A percentile compares a stretch with the other conserved stretches of the same genome.
These are phyloP conservation scores for Acarospora socialis DNA, from an alignment of 2,329 filamentous ascomycete species.

Conservation along the genomic window DNA sequence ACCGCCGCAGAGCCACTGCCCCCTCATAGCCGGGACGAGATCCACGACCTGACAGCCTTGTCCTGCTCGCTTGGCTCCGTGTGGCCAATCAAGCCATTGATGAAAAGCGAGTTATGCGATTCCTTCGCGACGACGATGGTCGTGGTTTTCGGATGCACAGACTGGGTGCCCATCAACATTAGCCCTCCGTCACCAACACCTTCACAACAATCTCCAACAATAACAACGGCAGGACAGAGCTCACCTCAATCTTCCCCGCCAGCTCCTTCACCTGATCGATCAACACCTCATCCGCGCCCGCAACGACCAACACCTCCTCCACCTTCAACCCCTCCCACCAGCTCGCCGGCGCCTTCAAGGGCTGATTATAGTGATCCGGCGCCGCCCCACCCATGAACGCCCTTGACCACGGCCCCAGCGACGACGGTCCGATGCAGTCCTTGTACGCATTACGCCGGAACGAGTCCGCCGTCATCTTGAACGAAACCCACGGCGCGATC, in stretches of 20 bases:
- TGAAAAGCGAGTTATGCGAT: too few species aligned
- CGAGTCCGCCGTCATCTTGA: slow-evolving; percentile 31
- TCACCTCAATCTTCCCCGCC: slow-evolving; percentile 31
- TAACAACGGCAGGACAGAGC: slow-evolving; percentile 14
- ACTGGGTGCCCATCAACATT: slow-evolving; percentile 4
- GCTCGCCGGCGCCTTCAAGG: slow-evolving; percentile 31
- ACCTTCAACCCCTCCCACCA: slow-evolving; percentile 42
- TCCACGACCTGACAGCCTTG: too few species aligned
- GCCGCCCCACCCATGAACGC: slow-evolving; percentile 31
- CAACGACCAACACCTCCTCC: slow-evolving; percentile 37
- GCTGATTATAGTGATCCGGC: slow-evolving; percentile 40
- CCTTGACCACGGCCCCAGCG: slow-evolving; percentile 31
- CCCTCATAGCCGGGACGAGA: too few species aligned
- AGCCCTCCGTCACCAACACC: too few species aligned
- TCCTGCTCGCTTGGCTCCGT: too few species aligned
- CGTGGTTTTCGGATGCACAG: slow-evolving; percentile 4
- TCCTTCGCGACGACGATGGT: slow-evolving; percentile 7
- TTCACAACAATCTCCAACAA: neutral
- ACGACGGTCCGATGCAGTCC: slow-evolving; percentile 33
- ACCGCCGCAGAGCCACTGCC: too few species aligned
- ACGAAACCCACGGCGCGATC: slow-evolving; percentile 44
- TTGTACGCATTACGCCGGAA: slow-evolving; percentile 33
- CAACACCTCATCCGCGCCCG: slow-evolving; percentile 41
- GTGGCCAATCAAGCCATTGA: too few species aligned
- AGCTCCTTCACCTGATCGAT: slow-evolving; percentile 42